Evolutionary conservation across 306 rosid genomes (phyloP).

Genomic region (Morella rubra): DNA sequence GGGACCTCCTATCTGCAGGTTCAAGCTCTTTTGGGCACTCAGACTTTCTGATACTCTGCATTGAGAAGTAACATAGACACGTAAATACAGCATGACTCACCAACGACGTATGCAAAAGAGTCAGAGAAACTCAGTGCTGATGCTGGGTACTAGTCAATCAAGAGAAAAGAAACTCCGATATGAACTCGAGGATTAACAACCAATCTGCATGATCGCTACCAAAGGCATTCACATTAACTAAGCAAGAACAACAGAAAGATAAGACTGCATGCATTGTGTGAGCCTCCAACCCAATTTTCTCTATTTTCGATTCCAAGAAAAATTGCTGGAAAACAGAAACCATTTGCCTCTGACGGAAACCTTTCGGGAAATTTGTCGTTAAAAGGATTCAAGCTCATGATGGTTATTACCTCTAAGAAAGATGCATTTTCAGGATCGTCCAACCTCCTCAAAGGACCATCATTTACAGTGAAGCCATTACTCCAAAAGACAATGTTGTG

Average conservation of each 20-base stretch:
- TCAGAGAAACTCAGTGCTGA: conserved; percentile 15
- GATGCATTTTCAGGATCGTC: conserved; percentile 95
- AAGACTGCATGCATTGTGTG: neutral
- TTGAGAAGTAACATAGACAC: conserved; percentile 25
- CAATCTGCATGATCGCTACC: neutral
- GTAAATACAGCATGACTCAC: conserved; percentile 11
- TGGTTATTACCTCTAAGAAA: conserved; percentile 70
- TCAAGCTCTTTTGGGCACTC: conserved; percentile 96
- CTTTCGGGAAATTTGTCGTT: conserved; percentile 15
- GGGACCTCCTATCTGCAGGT: conserved; percentile 72
- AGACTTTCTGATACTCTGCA: conserved; percentile 86
- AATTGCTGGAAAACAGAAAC: neutral
- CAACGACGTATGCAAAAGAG: conserved; percentile 6
- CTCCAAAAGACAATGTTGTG: conserved; percentile 96
- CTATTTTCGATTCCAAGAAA: conserved; percentile 5
- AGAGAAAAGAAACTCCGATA: neutral
- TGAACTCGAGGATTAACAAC: neutral
- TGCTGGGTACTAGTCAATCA: neutral
- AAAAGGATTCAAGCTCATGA: conserved; percentile 10
- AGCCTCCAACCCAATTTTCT: neutral
- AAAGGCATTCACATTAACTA: neutral
- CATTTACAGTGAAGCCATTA: conserved; percentile 85
- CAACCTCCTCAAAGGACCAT: conserved; percentile 91
- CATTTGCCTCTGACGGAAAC: neutral
- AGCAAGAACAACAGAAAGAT: neutral